These are phyloP conservation scores for Boletus tomentosulus DNA, from an alignment of 768 basidiomycete genomes.

Conservation along the genomic window DNA sequence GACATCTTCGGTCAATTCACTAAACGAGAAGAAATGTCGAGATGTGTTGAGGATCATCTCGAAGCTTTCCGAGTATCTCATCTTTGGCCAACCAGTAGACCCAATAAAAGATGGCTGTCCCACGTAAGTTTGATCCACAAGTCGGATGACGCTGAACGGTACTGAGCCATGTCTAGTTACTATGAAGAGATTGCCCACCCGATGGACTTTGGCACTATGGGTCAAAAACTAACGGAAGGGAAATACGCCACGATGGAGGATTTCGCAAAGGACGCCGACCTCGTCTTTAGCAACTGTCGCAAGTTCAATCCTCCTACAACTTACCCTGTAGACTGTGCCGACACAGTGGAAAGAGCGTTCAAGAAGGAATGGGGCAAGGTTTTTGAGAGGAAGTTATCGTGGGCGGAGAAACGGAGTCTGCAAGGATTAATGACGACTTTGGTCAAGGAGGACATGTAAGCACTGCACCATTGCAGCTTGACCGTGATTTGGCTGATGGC, in stretches of 20 bases:
- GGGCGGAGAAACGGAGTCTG: conserved; percentile 76
- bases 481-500: neutral
- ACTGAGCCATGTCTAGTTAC: conserved; percentile 51
- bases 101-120: conserved; percentile 82
- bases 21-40: conserved; percentile 83
- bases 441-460: conserved; percentile 64
- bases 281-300: conserved; percentile 86
- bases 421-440: conserved; percentile 66
- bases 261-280: conserved; percentile 73
- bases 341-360: conserved; percentile 68
- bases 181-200: conserved; percentile 87
- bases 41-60: conserved; percentile 59
- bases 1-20: conserved; percentile 41
- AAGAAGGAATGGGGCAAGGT: conserved; percentile 85
- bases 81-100: conserved; percentile 83
- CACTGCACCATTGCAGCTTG: neutral
- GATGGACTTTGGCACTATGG: conserved; percentile 91
- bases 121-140: conserved; percentile 54
- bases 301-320: conserved; percentile 87
- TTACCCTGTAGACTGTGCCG: conserved; percentile 67
- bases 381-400: conserved; percentile 66
- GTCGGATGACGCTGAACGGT: neutral
- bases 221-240: conserved; percentile 57
- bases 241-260: conserved; percentile 79
- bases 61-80: conserved; percentile 61